Evolutionary conservation across 805 yeast species (phyloP).

Genomic region (Lachancea lanzarotensis): DNA sequence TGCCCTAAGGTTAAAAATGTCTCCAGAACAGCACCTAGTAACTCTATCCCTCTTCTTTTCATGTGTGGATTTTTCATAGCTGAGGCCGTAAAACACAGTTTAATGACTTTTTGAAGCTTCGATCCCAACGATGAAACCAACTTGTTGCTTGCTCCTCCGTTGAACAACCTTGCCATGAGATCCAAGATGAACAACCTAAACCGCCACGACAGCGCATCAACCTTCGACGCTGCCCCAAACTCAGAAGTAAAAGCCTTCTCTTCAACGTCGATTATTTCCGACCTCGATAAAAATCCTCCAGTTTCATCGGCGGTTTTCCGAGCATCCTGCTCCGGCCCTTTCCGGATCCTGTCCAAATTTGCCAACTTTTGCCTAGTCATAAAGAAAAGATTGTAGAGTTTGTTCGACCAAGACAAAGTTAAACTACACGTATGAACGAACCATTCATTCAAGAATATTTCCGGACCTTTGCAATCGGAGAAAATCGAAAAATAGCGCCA

Average conservation of each 20-base stretch:
- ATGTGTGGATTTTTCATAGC: constrained; percentile 59
- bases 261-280: constrained; percentile 12
- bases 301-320: not conserved
- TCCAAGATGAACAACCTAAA: constrained; percentile 36
- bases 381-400: constrained; percentile 43
- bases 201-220: constrained; percentile 37
- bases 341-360: not conserved
- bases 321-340: not conserved
- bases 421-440: constrained; percentile 42
- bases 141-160: not conserved
- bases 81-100: constrained; percentile 73
- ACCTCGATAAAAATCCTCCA: constrained; percentile 37
- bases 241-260: constrained; percentile 2
- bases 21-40: constrained; percentile 58
- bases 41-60: constrained; percentile 56
- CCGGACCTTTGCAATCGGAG: constrained; percentile 40
- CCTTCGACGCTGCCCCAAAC: not conserved
- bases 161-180: constrained; percentile 23
- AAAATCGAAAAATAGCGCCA: constrained; percentile 53
- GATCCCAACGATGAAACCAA: not conserved
- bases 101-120: constrained; percentile 62
- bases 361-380: not conserved
- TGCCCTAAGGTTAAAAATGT: constrained; percentile 63
- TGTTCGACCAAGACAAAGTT: constrained; percentile 48
- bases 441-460: constrained; percentile 52